A percentile compares a stretch with the other conserved stretches of the same genome.
phyloP scores from a whole-genome alignment of 345 rosid species.

The Conringia planisiliqua region DNA sequence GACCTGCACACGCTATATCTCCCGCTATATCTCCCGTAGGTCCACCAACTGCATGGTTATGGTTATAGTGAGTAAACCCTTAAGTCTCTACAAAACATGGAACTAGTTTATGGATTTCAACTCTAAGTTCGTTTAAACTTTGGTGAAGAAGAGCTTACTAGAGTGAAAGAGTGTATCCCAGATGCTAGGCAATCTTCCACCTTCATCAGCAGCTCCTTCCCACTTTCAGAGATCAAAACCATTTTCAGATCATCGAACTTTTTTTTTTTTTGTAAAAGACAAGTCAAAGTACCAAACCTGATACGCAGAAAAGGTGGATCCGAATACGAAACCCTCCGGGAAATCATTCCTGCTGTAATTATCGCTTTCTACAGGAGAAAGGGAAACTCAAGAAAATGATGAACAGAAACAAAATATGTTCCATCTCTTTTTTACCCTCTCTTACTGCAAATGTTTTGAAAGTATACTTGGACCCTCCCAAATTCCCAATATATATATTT shows the following conservation, averaged over 20 bases:
- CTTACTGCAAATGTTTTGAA: too few relatives aligned
- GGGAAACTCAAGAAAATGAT: neutral
- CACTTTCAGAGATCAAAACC: neutral
- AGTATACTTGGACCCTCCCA: too few relatives aligned
- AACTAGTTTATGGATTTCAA: neutral
- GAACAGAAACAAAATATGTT: neutral
- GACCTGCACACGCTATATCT: too few relatives aligned
- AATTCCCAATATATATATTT: neutral
- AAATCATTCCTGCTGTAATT: constrained; percentile 43
- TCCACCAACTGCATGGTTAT: constrained; percentile 25
- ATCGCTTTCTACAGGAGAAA: neutral
- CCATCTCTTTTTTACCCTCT: neutral
- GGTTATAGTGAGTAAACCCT: too few relatives aligned
- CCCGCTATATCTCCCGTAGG: constrained; percentile 42
- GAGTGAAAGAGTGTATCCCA: constrained; percentile 46
- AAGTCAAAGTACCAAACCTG: constrained; percentile 35
- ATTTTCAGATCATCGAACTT: neutral
- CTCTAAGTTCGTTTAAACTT: neutral
- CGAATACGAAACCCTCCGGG: constrained; percentile 52
- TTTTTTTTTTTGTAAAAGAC: neutral
- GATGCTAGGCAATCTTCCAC: constrained; percentile 52
- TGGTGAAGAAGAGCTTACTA: constrained; percentile 20
- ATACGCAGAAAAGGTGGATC: constrained; percentile 50
- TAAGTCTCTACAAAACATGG: too few relatives aligned
- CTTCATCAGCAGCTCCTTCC: constrained; percentile 56